These are phyloP conservation scores for Ascodesmis nigricans DNA, from an alignment of 495 filamentous ascomycete genomes.

Conservation along the genomic window DNA sequence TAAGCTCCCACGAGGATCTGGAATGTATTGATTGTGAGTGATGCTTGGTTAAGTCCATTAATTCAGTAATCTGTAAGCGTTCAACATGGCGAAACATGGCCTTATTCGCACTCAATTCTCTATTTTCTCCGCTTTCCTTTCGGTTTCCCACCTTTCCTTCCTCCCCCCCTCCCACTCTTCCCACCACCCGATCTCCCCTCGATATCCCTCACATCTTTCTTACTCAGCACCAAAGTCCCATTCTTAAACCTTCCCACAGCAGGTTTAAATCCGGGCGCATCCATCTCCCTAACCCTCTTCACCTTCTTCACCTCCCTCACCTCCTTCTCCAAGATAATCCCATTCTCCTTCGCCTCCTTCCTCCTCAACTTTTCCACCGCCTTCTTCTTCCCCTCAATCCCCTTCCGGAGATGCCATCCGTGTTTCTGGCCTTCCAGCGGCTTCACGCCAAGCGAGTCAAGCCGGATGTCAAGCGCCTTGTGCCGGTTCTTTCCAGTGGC, in stretches of 20 bases:
- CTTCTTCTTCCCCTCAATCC: slow-evolving; percentile 43
- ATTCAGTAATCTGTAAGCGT: too few species aligned
- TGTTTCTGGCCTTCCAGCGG: slow-evolving; percentile 57
- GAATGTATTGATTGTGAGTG: too few species aligned
- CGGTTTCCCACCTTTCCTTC: slow-evolving; percentile 17
- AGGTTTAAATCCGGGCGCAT: slow-evolving; percentile 41
- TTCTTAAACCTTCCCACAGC: slow-evolving; percentile 58
- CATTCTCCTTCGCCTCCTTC: slow-evolving; percentile 65
- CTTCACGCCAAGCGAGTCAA: slow-evolving; percentile 62
- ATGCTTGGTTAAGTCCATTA: too few species aligned
- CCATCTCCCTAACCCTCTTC: slow-evolving; percentile 22
- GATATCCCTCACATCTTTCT: slow-evolving; percentile 50
- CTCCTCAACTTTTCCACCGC: slow-evolving; percentile 47
- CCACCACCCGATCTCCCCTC: slow-evolving; percentile 25
- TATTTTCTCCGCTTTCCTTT: too few species aligned
- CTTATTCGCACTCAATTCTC: neutral
- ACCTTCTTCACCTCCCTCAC: slow-evolving; percentile 26
- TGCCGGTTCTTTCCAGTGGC: slow-evolving; percentile 41
- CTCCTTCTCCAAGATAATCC: slow-evolving; percentile 64
- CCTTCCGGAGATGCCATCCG: slow-evolving; percentile 59
- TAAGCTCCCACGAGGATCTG: too few species aligned
- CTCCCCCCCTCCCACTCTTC: slow-evolving; percentile 13
- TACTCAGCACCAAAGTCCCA: slow-evolving; percentile 58
- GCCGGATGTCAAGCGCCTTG: slow-evolving; percentile 60
- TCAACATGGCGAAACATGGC: too few species aligned